A percentile compares a stretch with the other conserved stretches of the same genome.
These are phyloP conservation scores for Epichloe gansuensis DNA, from an alignment of 2,329 filamentous ascomycete genomes.

Conservation along the genomic window DNA sequence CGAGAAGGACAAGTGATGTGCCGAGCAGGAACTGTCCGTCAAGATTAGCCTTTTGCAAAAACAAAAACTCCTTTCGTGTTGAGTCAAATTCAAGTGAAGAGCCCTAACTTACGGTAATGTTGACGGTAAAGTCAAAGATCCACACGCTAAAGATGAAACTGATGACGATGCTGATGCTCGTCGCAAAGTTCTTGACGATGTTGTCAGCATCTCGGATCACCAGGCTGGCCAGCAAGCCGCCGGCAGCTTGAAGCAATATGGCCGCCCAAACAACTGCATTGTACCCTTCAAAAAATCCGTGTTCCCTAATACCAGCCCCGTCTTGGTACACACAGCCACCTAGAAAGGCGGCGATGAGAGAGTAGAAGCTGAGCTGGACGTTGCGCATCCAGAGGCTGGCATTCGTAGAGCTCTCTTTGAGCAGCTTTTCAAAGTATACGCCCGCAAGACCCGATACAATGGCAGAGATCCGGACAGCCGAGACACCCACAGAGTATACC, in stretches of 20 bases:
- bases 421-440: conserved; percentile 79
- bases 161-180: conserved; percentile 79
- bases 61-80: neutral
- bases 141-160: conserved; percentile 75
- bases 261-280: conserved; percentile 84
- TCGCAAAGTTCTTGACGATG: conserved; percentile 88
- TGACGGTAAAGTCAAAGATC: conserved; percentile 72
- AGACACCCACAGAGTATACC: conserved; percentile 67
- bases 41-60: neutral
- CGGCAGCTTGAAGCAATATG: conserved; percentile 68
- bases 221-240: conserved; percentile 59
- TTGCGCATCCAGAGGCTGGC: conserved; percentile 89
- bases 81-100: neutral
- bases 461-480: conserved; percentile 66
- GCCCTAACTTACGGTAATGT: conserved; percentile 47
- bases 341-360: conserved; percentile 76
- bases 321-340: conserved; percentile 81
- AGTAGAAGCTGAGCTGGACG: conserved; percentile 89
- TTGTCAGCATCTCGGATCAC: conserved; percentile 40
- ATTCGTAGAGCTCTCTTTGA: conserved; percentile 67
- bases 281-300: conserved; percentile 91
- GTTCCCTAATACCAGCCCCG: conserved; percentile 65
- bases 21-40: conserved; percentile 64
- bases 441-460: conserved; percentile 73
- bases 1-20: conserved; percentile 62